Conservation (phyloP, 768 basidiomycete species). For the Mycena floridula region DNA sequence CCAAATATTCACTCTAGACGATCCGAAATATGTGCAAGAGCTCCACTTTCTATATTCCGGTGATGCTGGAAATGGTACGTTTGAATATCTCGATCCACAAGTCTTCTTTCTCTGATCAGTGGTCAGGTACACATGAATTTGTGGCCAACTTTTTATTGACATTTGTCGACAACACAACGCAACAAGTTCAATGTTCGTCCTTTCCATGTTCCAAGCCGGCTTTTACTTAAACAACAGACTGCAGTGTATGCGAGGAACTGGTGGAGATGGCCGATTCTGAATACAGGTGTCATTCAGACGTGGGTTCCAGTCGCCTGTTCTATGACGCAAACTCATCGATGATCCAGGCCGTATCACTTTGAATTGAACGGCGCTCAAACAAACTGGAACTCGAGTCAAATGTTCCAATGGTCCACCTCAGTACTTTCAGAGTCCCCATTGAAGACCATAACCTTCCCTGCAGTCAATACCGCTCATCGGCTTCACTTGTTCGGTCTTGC, state of each 20-base stretch:
- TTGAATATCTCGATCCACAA: constrained; percentile 5
- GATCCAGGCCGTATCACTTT: constrained; percentile 39
- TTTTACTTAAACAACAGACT: neutral
- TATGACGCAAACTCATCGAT: constrained; percentile 1
- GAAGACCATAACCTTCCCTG: constrained; percentile 38
- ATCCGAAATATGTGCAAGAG: constrained; percentile 34
- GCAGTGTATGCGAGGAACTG: constrained; percentile 40
- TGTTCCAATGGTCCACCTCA: constrained; percentile 40
- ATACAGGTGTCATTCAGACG: constrained; percentile 37
- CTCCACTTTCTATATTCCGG: constrained; percentile 44
- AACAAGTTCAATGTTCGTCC: constrained; percentile 27
- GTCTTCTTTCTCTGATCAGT: neutral
- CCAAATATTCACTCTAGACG: constrained; percentile 29
- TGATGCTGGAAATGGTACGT: constrained; percentile 28
- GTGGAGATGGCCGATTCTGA: constrained; percentile 35
- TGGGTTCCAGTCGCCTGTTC: constrained; percentile 17
- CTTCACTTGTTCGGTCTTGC: constrained; percentile 43
- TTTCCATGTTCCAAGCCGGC: neutral
- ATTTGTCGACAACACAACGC: constrained; percentile 29
- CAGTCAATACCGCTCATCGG: constrained; percentile 19
- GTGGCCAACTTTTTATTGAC: constrained; percentile 28
- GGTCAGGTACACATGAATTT: constrained; percentile 22
- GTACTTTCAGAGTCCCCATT: constrained; percentile 33
- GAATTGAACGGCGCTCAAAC: constrained; percentile 23
- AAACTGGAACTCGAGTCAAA: constrained; percentile 36